Evolutionary conservation across 2,329 filamentous ascomycete genomes (phyloP), one percentile per base, ranked within the genome.

Genomic region (Fusarium hainanense): DNA sequence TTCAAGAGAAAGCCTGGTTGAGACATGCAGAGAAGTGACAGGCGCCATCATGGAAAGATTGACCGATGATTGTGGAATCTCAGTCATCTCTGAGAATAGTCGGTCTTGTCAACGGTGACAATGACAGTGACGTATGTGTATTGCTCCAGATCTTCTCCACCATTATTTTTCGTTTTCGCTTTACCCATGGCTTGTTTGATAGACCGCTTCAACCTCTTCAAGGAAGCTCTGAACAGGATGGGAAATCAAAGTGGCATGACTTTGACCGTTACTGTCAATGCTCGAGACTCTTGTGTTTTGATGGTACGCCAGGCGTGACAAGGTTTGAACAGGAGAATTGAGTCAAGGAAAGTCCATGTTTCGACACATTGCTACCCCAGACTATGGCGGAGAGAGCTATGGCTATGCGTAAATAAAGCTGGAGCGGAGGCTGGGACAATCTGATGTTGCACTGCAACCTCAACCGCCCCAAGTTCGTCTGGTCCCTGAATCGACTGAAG

Each of bases 101-200:
- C 44, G 56, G 42, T 49, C 37, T 58, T 49, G 43, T 37, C 12
- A 12, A 30, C 28, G 12, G 12, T 37, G 32, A 37, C 51, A 67
- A 51, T 37, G 54, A 30, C 34, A 48, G 54, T 71, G 58, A 73
- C 59, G 69, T 63, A 37, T 48, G 55, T 27, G 32, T 65, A 50
- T 52, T 50, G 48, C 58, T 50, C 50, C 34, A 48, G 57, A 51
- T 66, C 54, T 49, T 32, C 54, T 28, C 27, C 32, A 50, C 27
- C 30, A 50, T 54, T 57, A 30, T 54, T 51, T 44, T 56, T 71
- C 67, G 56, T 59, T 55, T 69, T 72, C 59, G 61, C 28, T 51
- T 63, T 43, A 55, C 34, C 30, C 55, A 69, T 66, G 51, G 23
- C 34, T 55, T 51, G 16, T 43, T 51, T 44, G 50, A 61, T 63